Percentiles rank a stretch among this genome's conserved stretches.
Evolutionary conservation across 208 protist species (phyloP).

Genomic region (Leishmania arabica): DNA sequence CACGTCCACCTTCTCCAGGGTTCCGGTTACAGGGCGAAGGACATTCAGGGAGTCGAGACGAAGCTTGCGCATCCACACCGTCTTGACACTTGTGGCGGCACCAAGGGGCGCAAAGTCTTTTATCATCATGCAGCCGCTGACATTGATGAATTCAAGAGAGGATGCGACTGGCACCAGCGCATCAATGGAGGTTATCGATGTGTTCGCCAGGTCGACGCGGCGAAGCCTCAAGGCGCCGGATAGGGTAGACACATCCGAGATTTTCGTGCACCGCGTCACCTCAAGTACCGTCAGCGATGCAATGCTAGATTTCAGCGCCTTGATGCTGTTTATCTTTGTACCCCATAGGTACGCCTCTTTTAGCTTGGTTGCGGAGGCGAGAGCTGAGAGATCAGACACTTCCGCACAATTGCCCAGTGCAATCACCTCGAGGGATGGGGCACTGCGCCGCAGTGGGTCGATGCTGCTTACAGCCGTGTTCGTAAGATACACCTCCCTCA

Average conservation of each 20-base stretch:
- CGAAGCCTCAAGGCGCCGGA: not conserved
- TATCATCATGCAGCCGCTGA: constrained; percentile 3
- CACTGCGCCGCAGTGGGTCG: not conserved
- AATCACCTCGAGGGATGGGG: constrained; percentile 9
- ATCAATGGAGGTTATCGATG: constrained; percentile 4
- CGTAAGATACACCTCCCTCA: constrained; percentile 16
- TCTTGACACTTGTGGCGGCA: constrained; percentile 2
- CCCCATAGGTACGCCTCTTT: constrained; percentile 16
- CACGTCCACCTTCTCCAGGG: constrained; percentile 7
- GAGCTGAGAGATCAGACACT: constrained; percentile 1
- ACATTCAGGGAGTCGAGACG: not conserved
- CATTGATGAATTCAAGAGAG: constrained; percentile 8
- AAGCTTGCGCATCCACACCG: not conserved
- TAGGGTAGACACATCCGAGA: constrained; percentile 8
- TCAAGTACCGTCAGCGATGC: not conserved
- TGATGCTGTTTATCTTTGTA: constrained; percentile 1
- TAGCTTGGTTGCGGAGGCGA: not conserved
- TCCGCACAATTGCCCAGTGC: constrained; percentile 1
- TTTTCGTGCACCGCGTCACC: constrained; percentile 4
- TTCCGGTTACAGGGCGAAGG: not conserved
- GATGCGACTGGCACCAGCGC: not conserved
- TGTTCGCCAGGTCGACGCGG: constrained; percentile 6
- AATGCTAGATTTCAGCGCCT: not conserved
- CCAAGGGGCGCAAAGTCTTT: constrained; percentile 3
- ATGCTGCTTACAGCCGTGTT: constrained; percentile 5